These are phyloP conservation scores for Pistacia atlantica DNA, from an alignment of 345 rosid species.

Conservation along the genomic window DNA sequence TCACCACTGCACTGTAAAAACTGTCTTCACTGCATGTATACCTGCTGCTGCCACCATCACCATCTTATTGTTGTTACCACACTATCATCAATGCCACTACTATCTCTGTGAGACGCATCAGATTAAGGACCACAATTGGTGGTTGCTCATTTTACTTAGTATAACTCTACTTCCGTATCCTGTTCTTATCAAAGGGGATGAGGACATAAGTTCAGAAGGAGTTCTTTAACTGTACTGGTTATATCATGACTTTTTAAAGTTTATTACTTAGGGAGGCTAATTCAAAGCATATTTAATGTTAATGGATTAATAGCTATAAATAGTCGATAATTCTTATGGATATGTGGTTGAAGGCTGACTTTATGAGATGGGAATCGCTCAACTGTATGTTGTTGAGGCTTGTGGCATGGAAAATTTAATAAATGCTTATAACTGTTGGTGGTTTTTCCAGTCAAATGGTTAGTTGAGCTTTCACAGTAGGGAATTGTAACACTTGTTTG, in stretches of 20 bases:
- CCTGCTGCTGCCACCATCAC: not conserved
- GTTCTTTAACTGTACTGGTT: not conserved
- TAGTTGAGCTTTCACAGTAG: not conserved
- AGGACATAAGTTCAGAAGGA: not conserved
- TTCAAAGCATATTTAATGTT: not conserved
- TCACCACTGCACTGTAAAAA: not conserved
- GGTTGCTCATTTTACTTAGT: not conserved
- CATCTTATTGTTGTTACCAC: not conserved
- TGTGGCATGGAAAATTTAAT: not conserved
- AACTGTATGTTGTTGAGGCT: not conserved
- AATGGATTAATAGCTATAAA: not conserved
- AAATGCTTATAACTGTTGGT: not conserved
- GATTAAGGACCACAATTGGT: too few relatives aligned
- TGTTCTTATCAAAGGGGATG: not conserved
- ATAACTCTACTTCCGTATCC: not conserved
- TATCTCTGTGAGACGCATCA: too few relatives aligned
- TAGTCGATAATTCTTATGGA: not conserved
- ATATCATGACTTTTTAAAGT: not conserved
- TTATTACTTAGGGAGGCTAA: not conserved
- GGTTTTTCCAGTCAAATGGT: not conserved
- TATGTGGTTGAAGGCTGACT: not conserved
- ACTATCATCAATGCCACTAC: not conserved
- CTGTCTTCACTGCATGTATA: not conserved
- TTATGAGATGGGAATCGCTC: not conserved
- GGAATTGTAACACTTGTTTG: not conserved